These are phyloP conservation scores for Ophiostoma piceae DNA, from an alignment of 2,329 filamentous ascomycete species.

Conservation along the genomic window DNA sequence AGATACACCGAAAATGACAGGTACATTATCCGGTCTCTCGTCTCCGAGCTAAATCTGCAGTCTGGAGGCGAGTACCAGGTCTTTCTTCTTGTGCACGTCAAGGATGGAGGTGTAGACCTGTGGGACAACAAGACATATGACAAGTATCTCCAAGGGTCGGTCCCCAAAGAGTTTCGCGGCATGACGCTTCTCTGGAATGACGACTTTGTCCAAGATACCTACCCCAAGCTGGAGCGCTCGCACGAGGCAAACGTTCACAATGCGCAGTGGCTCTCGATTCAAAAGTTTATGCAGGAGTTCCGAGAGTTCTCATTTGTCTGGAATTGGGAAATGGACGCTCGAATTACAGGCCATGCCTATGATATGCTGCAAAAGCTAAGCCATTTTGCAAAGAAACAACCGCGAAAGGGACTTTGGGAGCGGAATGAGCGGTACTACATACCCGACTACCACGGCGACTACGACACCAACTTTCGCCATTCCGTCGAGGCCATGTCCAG, in stretches of 20 bases:
- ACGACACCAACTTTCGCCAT: conserved; percentile 60
- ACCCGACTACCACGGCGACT: conserved; percentile 61
- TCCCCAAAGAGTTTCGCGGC: conserved; percentile 48
- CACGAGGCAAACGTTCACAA: conserved; percentile 51
- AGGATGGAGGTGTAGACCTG: conserved; percentile 50
- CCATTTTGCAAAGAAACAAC: conserved; percentile 60
- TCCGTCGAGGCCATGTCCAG: conserved; percentile 53
- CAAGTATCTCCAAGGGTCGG: conserved; percentile 46
- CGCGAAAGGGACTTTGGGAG: conserved; percentile 69
- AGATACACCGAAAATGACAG: conserved; percentile 73
- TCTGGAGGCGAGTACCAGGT: conserved; percentile 78
- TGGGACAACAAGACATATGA: conserved; percentile 57
- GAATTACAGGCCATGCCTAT: conserved; percentile 76
- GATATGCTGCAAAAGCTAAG: conserved; percentile 65
- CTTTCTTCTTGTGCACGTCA: conserved; percentile 74
- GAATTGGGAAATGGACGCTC: conserved; percentile 83
- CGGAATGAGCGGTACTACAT: conserved; percentile 69
- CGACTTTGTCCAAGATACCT: conserved; percentile 67
- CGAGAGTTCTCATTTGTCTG: conserved; percentile 77
- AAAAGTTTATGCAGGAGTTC: conserved; percentile 69
- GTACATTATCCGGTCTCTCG: conserved; percentile 70
- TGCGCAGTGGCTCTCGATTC: conserved; percentile 65
- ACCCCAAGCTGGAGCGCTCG: conserved; percentile 61
- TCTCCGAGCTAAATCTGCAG: conserved; percentile 69
- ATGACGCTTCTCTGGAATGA: conserved; percentile 73